Evolutionary conservation across 78 protist genomes (phyloP), one percentile per base, ranked within the genome.

Genomic region (Ministeria vibrans): DNA sequence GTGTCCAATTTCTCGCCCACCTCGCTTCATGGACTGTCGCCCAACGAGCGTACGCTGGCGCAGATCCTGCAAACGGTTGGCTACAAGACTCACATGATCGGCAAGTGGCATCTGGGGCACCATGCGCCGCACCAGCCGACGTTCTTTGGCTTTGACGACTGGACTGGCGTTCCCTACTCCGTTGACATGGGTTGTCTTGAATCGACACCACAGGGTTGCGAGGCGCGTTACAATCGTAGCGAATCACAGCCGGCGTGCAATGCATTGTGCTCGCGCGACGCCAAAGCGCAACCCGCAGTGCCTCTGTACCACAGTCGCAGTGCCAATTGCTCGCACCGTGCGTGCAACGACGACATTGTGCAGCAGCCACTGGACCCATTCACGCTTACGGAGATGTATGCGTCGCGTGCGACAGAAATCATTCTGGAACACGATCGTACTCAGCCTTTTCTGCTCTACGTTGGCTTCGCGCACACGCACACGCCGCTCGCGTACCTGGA

Each of bases 41-140:
- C 64, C 34, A 25, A 25, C 64, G n/a, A 59, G n/a, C 4, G 7
- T 20, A 59, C 64, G n/a, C 64, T 59, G 64, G 64, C 64, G 36
- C 11, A 59, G 36, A 27, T 3, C 7, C 13, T 59, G 15, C 64
- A 11, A 4, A n/a, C 11, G n/a, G 64, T n/a, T n/a, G 64, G 64
- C 11, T 59, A 59, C n/a, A 25, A 59, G 34, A 59, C 64, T 9
- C 64, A 59, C 64, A 59, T 59, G 64, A 11, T 59, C n/a, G 64
- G 64, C 64, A 59, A 59, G 64, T 59, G 64, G 64, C 64, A 59
- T 59, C 64, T 59, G 34, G 64, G 64, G 34, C 59, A 18, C 59
- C n/a, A 20, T 51, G 59, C 18, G 18, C 5, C 36, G 64, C 27
- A 59, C 64, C 4, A 4, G 15, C 64, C 64, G n/a, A 59, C 64